Base-by-base conservation (phyloP, 495 filamentous ascomycete genomes). In the Aspergillus sclerotiicarbonarius region DNA sequence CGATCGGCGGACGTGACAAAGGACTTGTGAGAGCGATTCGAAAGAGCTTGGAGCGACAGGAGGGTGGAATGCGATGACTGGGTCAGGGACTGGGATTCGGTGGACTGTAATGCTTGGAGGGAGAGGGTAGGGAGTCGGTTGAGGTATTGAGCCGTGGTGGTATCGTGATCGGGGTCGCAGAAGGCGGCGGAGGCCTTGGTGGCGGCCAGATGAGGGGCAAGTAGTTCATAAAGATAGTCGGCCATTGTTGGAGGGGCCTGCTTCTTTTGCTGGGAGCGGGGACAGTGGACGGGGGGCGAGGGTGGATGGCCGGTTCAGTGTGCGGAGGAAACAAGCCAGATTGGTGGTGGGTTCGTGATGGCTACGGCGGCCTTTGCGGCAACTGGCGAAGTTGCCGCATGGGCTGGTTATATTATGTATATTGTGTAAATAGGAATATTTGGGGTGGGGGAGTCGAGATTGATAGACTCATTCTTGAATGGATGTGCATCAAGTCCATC, bases 21-120 rank as follows among this genome's bases (percentile, higher is more conserved):
- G 39, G 90, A 77, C 63, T 89, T 88, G 68, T 98, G 88, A n/a
- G 94, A 97, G 59, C 90, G 90, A 59, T 94, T 92, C 30, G 91
- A 93, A 51, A 98, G 82, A 0, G 86, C 82, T 66, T 99, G 94
- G 1, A 98, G 82, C 10, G 91, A 95, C 32, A 94, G 83, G 10
- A 90, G 82, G n/a, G 88, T 84, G 0, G 88, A 89, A 59, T 97
- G 91, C 7, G 87, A 86, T 46, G 89, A 82, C 62, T 96, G 90
- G 1, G 86, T 72, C 44, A 98, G 81, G 0, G 89, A 89, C 55
- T 92, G 86, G 8, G 87, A 87, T 65, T 99, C 95, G 31, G 82
- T 83, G 35, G 83, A 80, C 31, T 82, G 80, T 46, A 98, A 81
- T 8, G 90, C 82, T 25, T 83, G 75, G 10, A 96, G 78, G 1